Evolutionary conservation across 257 asterid species (phyloP), one percentile per base, ranked within the genome.

Genomic region (Ilex asprella): DNA sequence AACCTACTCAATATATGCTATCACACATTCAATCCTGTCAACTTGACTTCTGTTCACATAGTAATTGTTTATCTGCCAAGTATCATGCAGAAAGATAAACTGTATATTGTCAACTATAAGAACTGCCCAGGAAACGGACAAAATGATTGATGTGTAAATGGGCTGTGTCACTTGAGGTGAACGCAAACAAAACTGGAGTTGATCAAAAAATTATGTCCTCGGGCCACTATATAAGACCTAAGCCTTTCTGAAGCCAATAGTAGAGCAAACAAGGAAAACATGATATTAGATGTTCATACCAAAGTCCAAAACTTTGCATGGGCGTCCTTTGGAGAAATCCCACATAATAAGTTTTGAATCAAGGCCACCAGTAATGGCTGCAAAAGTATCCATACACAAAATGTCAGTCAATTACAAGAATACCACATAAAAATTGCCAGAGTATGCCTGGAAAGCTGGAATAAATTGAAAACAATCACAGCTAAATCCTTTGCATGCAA

Each of bases 321-420:
- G 80, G n/a, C 88, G 84, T 61, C 97, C 99, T 70, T 68, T 93
- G 67, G 97, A 89, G 80, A 89, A 93, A 79, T 89, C 96, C 99
- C 97, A 93, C 73, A 85, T 60, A 44, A 86, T 84, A 71, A 93
- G 92, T 64, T 86, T 84, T 65, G 97, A 84, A 77, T 93, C 99
- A 71, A 93, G 88, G 73, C 99, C 97, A 13, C 99, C 97, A 46
- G 96, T 85, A 68, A 93, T 82, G 58, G 81, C 99, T 89, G 80
- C 76, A 79, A 61, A 10, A 46, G 65, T 51, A 35, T 16, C 66
- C 59, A 50, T 16, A 58, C 39, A 70, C 51, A 52, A 56, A 56
- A 61, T 52, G 56, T 29, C 29, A 41, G 58, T 12, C 54, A 53
- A 27, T 52, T 16, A 14, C 30, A 62, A 14, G 32, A 39, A 31